Conservation (phyloP, 2,329 filamentous ascomycete genomes). For the Xylaria sp. region DNA sequence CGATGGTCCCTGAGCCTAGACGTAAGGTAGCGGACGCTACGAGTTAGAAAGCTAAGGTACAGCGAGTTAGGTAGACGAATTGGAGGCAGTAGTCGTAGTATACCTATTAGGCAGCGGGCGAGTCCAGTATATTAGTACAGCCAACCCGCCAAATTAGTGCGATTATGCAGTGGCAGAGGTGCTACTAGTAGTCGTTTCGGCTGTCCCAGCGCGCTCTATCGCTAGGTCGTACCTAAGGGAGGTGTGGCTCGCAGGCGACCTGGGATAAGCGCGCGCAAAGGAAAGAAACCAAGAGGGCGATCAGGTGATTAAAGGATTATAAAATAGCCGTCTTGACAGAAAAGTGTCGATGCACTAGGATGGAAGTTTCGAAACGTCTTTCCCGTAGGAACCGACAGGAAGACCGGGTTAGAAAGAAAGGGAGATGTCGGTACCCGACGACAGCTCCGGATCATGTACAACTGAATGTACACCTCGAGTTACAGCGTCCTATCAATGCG, state of each 20-base stretch:
- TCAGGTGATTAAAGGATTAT: slow-evolving; percentile 6
- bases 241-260: neutral
- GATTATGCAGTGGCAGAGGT: slow-evolving; percentile 14
- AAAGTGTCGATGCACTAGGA: slow-evolving; percentile 16
- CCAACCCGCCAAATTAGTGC: slow-evolving; percentile 22
- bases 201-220: neutral
- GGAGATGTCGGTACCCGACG: slow-evolving; percentile 18
- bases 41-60: neutral
- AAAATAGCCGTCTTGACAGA: neutral
- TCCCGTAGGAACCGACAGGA: neutral
- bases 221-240: neutral
- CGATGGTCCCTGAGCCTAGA: neutral
- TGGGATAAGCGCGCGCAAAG: slow-evolving; percentile 30
- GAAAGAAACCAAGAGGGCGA: slow-evolving; percentile 12
- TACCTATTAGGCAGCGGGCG: neutral
- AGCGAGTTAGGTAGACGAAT: neutral
- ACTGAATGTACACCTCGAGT: neutral
- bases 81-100: neutral
- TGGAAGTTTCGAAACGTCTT: slow-evolving; percentile 30
- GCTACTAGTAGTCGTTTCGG: neutral
- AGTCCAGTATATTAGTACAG: slow-evolving; percentile 9
- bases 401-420: slow-evolving; percentile 22
- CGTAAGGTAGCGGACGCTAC: neutral
- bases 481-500: slow-evolving; percentile 18
- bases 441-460: slow-evolving; percentile 11